Conservation (phyloP, 1,139 yeast species). For the Lizanozyma gosingica region DNA sequence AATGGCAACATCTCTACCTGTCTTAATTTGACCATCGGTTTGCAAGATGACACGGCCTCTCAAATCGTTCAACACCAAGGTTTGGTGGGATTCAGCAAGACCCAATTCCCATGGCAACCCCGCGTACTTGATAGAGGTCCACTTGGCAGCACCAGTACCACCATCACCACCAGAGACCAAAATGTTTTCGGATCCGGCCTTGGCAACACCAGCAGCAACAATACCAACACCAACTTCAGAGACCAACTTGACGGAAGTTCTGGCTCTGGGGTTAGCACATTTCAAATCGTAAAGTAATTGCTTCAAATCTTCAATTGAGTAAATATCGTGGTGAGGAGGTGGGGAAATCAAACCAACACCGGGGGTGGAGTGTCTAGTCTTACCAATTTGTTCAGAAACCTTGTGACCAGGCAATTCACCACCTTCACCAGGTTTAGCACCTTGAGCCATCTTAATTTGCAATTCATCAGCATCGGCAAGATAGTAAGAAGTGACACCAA, state of each 20-base stretch:
- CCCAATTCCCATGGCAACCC: constrained; percentile 99
- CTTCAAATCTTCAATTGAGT: constrained; percentile 95
- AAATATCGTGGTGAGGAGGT: constrained; percentile 97
- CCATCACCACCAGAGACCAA: constrained; percentile 97
- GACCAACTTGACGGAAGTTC: constrained; percentile 92
- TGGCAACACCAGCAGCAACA: constrained; percentile 98
- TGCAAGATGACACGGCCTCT: constrained; percentile 93
- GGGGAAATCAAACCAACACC: constrained; percentile 97
- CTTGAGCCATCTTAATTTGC: constrained; percentile 98
- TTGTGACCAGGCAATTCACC: constrained; percentile 97
- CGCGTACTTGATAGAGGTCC: constrained; percentile 95
- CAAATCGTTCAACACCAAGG: constrained; percentile 87
- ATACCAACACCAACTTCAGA: constrained; percentile 99
- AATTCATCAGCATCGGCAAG: constrained; percentile 95
- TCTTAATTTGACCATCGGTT: constrained; percentile 95
- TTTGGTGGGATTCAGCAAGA: constrained; percentile 96
- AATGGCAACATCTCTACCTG: constrained; percentile 93
- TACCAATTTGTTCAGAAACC: constrained; percentile 81
- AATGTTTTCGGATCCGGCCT: constrained; percentile 96
- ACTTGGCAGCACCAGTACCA: constrained; percentile 99
- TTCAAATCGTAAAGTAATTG: constrained; percentile 94
- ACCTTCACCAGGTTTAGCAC: constrained; percentile 99
- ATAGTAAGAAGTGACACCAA: constrained; percentile 94
- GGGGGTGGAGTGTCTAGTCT: constrained; percentile 93
- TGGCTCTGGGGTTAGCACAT: constrained; percentile 94